Evolutionary conservation across 371 early-diverging fungal species (phyloP).

Genomic region (Mycotypha africana): DNA sequence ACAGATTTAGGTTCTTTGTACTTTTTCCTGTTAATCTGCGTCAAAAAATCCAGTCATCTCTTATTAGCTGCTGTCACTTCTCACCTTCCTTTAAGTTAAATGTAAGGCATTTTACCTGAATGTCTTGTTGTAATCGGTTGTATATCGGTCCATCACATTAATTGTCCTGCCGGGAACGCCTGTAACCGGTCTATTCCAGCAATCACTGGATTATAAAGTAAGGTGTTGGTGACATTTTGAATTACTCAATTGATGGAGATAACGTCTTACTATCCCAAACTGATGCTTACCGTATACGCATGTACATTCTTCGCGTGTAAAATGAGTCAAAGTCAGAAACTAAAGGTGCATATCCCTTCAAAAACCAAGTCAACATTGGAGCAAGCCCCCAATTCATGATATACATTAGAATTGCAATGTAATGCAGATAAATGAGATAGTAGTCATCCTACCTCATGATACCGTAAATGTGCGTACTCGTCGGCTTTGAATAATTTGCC

Average conservation of each 20-base stretch:
- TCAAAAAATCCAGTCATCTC: no score
- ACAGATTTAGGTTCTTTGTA: conserved; percentile 85
- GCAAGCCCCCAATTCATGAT: no score
- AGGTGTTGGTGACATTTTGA: neutral
- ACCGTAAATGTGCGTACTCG: conserved; percentile 63
- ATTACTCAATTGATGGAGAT: neutral
- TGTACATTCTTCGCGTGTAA: conserved; percentile 91
- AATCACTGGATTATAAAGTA: neutral
- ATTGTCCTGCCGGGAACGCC: conserved; percentile 6
- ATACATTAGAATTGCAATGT: no score
- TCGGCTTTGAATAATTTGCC: conserved; percentile 70
- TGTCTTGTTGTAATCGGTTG: conserved; percentile 3
- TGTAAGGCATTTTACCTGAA: no score
- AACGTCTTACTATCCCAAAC: conserved; percentile 16
- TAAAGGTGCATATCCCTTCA: conserved; percentile 80
- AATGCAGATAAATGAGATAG: conserved; percentile 7
- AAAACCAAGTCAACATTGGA: neutral
- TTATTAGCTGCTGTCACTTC: no score
- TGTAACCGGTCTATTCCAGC: conserved; percentile 10
- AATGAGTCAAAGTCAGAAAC: conserved; percentile 95
- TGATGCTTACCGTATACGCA: conserved; percentile 69
- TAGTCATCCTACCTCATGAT: conserved; percentile 46
- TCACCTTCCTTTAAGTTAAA: no score
- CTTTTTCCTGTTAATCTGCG: conserved; percentile 50
- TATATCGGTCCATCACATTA: conserved; percentile 2